Evolutionary conservation across 1,139 yeast species (phyloP).

Genomic region (Yarrowia galli): DNA sequence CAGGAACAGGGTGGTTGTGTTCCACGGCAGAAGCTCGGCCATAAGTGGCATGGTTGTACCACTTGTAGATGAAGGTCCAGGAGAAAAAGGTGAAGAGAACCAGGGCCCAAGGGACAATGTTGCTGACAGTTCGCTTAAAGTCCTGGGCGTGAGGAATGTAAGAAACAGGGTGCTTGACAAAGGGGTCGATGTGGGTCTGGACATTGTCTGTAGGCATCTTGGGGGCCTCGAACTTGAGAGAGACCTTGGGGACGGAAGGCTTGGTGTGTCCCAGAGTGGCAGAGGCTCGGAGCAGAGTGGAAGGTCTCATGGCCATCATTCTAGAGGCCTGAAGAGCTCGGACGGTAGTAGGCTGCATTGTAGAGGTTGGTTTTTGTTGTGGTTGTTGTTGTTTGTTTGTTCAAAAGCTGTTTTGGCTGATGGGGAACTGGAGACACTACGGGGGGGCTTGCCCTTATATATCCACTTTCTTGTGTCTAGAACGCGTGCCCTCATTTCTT

Average conservation of each 20-base stretch:
- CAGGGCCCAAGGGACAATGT: conserved; percentile 17
- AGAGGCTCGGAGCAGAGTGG: conserved; percentile 11
- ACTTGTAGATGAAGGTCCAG: conserved; percentile 36
- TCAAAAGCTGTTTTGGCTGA: neutral
- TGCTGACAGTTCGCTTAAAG: conserved; percentile 25
- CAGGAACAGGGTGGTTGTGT: conserved; percentile 20
- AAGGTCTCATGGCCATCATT: conserved; percentile 31
- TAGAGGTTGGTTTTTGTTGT: neutral
- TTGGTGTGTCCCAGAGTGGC: conserved; percentile 1
- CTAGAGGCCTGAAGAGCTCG: conserved; percentile 36
- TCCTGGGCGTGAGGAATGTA: conserved; percentile 14
- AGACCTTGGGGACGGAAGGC: conserved; percentile 3
- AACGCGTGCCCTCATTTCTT: too few species aligned
- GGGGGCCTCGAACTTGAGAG: conserved; percentile 11
- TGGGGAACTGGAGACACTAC: neutral
- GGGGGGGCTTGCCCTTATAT: neutral
- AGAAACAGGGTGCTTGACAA: conserved; percentile 22
- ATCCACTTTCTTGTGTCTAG: too few species aligned
- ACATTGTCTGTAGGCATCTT: neutral
- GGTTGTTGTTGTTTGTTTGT: neutral
- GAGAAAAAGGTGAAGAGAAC: conserved; percentile 26
- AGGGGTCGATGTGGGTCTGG: conserved; percentile 26
- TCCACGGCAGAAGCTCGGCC: conserved; percentile 34
- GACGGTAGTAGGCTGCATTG: conserved; percentile 27
- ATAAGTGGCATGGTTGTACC: conserved; percentile 35